Evolutionary conservation across 176 grass and related monocot species (phyloP), one percentile per base, ranked within the genome.

Genomic region (Tillandsia leiboldiana): DNA sequence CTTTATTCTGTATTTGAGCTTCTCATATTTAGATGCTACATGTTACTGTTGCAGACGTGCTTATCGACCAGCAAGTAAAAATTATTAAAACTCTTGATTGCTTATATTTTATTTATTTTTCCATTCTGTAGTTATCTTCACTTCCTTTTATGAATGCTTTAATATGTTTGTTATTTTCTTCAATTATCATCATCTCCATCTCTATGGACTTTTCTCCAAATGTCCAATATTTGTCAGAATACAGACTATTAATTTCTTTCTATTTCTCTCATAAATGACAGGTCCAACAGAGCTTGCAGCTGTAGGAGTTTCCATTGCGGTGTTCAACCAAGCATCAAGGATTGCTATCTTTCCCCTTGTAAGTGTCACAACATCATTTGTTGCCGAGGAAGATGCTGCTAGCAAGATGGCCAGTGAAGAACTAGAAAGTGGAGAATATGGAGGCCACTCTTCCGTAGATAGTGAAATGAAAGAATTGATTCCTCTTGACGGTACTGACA

Each of bases 341-440:
- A 87, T 96, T 68, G 80, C 85, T 75, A 88, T 96, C 22, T 96
- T 91, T 74, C 92, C 88, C 52, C 83, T 96, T 50, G 92, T 96
- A 48, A 89, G 92, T 49, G 88, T 96, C 27, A 96, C 92, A 8
- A 96, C 92, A 72, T 96, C 92, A 67, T 96, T 96, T 82, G 92
- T 96, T 68, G 92, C 92, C 4, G 92, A 96, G 89, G 92, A 96
- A 78, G 88, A 91, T 75, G 86, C 88, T 47, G 64, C 50, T 47
- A 77, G 77, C 63, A 63, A 76, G 62, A 24, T 49, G 64, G 67
- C 33, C 64, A 26, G 51, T 66, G 80, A 71, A 75, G 67, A 73
- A 57, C 49, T 70, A 67, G 77, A 80, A 71, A 66, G 52, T 67
- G 51, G 68, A 10, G 75, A 79, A 26, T 49, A 65, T 51, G 69